Evolutionary conservation across 208 protist genomes (phyloP).

Genomic region (Trypanosoma boissoni): DNA sequence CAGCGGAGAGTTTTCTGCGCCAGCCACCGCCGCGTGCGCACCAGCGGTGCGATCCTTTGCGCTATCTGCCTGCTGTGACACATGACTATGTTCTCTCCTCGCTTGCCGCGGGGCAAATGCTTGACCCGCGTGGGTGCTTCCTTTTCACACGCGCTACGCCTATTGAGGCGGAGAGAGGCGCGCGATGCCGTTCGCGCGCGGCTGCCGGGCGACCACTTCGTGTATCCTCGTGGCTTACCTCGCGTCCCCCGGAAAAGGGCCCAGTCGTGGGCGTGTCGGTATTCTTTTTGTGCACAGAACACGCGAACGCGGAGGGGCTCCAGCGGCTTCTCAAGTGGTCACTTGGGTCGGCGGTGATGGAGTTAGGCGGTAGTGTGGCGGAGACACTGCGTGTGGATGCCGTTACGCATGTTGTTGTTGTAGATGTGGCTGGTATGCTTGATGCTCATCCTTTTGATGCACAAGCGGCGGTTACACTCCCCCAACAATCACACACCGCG

Average conservation of each 20-base stretch:
- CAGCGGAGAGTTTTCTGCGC: conserved; percentile 6
- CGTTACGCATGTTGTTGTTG: conserved; percentile 71
- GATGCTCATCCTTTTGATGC: neutral
- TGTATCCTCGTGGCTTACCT: conserved; percentile 14
- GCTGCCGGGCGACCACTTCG: conserved; percentile 7
- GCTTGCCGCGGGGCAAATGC: conserved; percentile 37
- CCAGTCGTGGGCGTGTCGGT: conserved; percentile 24
- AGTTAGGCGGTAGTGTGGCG: conserved; percentile 50
- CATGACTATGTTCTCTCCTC: conserved; percentile 39
- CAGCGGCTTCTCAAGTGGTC: conserved; percentile 44
- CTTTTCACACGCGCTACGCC: conserved; percentile 49
- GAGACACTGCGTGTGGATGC: conserved; percentile 37
- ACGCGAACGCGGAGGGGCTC: conserved; percentile 20
- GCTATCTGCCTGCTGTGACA: conserved; percentile 30
- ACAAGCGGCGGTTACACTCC: neutral
- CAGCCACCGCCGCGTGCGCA: too few relatives aligned
- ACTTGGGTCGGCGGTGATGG: conserved; percentile 40
- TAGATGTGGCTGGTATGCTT: conserved; percentile 50
- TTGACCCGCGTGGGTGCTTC: conserved; percentile 56
- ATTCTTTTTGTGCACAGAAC: conserved; percentile 21
- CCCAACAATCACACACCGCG: too few relatives aligned
- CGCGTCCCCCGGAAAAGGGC: conserved; percentile 21
- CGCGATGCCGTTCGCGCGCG: neutral
- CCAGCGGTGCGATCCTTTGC: conserved; percentile 17
- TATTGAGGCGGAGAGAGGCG: conserved; percentile 35